Evolutionary conservation across 2,329 filamentous ascomycete species (phyloP), one percentile per base, ranked within the genome.

Genomic region (Arthroderma sp.): DNA sequence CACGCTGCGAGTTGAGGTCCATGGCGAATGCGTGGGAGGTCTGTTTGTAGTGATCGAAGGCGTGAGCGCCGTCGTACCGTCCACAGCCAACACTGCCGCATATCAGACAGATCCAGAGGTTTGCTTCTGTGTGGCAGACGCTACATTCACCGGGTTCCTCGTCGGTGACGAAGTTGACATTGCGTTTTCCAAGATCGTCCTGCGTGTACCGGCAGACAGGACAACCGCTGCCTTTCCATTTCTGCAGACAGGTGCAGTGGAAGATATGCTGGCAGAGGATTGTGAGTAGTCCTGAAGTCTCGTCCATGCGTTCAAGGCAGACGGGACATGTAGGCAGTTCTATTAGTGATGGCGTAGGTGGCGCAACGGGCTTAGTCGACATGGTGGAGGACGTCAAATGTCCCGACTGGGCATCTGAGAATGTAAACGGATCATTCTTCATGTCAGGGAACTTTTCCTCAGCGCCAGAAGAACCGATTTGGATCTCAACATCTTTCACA

Each of bases 231-330:
- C 91, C 91, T 67, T 88, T 88, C 93, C 93, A 98, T 68, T 93
- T 97, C 67, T 95, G 88, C 0, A 98, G 78, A 71, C 93, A 98
- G 1, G 86, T 91, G 68, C 93, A 97, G 70, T 98, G 93, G 68
- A 98, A 98, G 55, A 97, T 89, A 66, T 98, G 93, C 66, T 97
- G 91, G 68, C 93, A 98, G 31, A 94, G 85, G 41, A 97, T 97
- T 0, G 93, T 98, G 68, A 98, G 82, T 1, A 98, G 77, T 0
- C 93, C 93, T 0, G 90, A 94, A 0, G 91, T 96, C 69, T 97
- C 91, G 66, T 98, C 93, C 93, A 98, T 98, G 52, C 91, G 85
- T 70, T 98, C 93, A 4, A 98, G 79, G 63, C 93, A 98, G 8
- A 98, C 93, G 0, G 93, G 91, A 63, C 93, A 98, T 1, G 93